These are phyloP conservation scores for Colletotrichum falcatum DNA, from an alignment of 2,329 filamentous ascomycete species.

Conservation along the genomic window DNA sequence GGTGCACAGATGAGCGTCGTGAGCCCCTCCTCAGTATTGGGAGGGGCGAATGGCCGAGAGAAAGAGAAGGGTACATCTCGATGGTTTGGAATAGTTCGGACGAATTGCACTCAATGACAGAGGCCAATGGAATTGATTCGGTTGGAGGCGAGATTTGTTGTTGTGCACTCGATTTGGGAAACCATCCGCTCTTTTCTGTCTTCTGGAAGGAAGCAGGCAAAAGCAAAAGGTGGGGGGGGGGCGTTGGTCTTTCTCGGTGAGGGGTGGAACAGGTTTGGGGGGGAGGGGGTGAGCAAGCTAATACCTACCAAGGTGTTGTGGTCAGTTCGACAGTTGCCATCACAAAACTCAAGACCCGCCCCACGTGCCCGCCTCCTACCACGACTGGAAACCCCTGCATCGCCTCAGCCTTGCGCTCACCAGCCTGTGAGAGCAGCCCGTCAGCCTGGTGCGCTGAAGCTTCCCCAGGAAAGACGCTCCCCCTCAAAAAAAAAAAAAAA, in stretches of 20 bases:
- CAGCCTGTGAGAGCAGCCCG: slow-evolving; percentile 24
- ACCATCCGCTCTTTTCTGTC: background rate
- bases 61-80: background rate
- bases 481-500: slow-evolving; percentile 14
- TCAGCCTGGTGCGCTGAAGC: slow-evolving; percentile 17
- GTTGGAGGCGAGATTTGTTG: background rate
- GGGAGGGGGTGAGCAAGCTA: background rate
- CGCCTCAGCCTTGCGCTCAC: slow-evolving; percentile 39
- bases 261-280: slow-evolving; percentile 3
- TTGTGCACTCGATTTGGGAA: background rate
- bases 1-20: background rate
- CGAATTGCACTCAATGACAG: background rate
- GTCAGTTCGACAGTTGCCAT: background rate
- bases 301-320: background rate
- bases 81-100: slow-evolving; percentile 6
- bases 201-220: slow-evolving; percentile 13
- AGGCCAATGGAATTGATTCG: background rate
- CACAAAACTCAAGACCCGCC: slow-evolving; percentile 17
- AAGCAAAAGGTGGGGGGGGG: slow-evolving; percentile 9
- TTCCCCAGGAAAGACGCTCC: slow-evolving; percentile 12
- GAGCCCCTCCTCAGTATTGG: background rate
- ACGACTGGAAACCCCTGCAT: slow-evolving; percentile 38
- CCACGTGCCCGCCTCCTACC: slow-evolving; percentile 36
- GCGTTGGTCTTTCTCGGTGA: background rate
- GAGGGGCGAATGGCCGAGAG: too few species aligned